Conservation (phyloP, 2,329 filamentous ascomycete genomes). For the Pseudopyrenochaeta lycopersici region DNA sequence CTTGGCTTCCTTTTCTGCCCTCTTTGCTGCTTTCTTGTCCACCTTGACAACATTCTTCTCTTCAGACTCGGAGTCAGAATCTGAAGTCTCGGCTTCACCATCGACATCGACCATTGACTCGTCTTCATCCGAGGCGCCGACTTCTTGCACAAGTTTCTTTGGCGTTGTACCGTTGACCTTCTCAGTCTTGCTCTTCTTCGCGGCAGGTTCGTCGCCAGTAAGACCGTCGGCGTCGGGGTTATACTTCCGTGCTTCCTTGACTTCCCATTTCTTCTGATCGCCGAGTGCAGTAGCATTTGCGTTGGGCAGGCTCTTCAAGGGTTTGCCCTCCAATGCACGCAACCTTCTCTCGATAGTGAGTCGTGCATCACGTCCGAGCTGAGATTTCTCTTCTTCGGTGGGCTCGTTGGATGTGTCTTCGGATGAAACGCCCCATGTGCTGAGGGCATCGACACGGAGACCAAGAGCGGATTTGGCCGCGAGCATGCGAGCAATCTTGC, state of each 20-base stretch:
- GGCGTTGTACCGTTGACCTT: slow-evolving; percentile 52
- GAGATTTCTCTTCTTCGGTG: slow-evolving; percentile 88
- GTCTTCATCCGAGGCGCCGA: slow-evolving; percentile 54
- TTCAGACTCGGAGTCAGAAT: slow-evolving; percentile 41
- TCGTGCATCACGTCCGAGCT: slow-evolving; percentile 77
- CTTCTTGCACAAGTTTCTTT: slow-evolving; percentile 60
- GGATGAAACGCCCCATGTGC: slow-evolving; percentile 76
- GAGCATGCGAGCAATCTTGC: slow-evolving; percentile 97
- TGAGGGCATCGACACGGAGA: slow-evolving; percentile 89
- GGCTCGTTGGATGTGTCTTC: slow-evolving; percentile 56
- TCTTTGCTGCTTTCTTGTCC: slow-evolving; percentile 51
- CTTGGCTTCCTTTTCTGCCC: slow-evolving; percentile 55
- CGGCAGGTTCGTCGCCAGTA: slow-evolving; percentile 71
- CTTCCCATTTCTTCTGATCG: slow-evolving; percentile 77
- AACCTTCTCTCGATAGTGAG: slow-evolving; percentile 80
- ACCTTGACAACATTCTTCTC: slow-evolving; percentile 41
- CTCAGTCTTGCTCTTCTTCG: slow-evolving; percentile 60
- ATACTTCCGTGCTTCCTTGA: slow-evolving; percentile 94
- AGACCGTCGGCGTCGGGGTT: slow-evolving; percentile 93
- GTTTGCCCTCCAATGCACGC: slow-evolving; percentile 87
- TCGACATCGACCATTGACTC: slow-evolving; percentile 50
- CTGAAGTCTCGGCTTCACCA: slow-evolving; percentile 29
- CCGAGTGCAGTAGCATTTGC: slow-evolving; percentile 53
- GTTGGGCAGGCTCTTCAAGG: slow-evolving; percentile 79
- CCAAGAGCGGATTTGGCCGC: slow-evolving; percentile 93